Conservation (phyloP, 2,329 filamentous ascomycete species). For the Alternaria incomplexa region DNA sequence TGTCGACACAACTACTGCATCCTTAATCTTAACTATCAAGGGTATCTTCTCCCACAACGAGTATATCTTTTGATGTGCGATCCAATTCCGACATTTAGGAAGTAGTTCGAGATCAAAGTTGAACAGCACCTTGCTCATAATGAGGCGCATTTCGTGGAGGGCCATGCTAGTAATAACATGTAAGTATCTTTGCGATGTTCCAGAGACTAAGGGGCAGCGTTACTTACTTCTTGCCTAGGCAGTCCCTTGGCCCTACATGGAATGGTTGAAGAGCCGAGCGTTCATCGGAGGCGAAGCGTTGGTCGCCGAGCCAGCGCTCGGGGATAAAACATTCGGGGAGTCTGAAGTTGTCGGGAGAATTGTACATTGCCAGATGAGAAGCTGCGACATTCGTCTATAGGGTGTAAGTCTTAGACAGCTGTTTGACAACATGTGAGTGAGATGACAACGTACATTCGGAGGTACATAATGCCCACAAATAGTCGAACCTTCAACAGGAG, state of each 20-base stretch:
- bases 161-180: neutral
- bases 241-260: neutral
- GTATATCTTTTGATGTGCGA: neutral
- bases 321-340: neutral
- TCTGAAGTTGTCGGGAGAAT: neutral
- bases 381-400: neutral
- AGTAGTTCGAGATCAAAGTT: conserved; percentile 8
- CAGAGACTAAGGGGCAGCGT: neutral
- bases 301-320: neutral
- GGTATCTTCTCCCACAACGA: neutral
- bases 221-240: neutral
- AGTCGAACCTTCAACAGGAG: neutral
- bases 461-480: neutral
- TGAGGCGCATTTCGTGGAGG: neutral
- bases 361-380: neutral
- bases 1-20: neutral
- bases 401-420: neutral
- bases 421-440: neutral
- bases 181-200: neutral
- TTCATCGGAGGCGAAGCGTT: neutral
- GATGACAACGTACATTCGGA: neutral
- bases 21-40: neutral
- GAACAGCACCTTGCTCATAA: neutral
- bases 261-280: neutral
- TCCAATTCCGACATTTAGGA: neutral